A percentile compares a stretch with the other conserved stretches of the same genome.
Conservation (phyloP, 164 flowering plant species). For the Nymphaea colorata region DNA sequence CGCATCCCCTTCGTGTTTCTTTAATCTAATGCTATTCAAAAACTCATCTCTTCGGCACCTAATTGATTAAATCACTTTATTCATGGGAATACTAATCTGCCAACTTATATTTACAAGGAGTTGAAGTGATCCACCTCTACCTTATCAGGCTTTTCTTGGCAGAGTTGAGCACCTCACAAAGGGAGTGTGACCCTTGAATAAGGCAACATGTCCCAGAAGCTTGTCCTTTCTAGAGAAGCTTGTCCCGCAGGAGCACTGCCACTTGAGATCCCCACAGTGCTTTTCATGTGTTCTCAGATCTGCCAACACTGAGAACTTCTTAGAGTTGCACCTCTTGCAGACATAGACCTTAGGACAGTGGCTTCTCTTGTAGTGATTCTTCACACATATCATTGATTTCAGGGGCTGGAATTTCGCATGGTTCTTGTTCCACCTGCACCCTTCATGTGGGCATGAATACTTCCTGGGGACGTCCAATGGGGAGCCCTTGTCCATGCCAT, state of each 20-base stretch:
- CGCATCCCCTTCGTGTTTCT: not conserved
- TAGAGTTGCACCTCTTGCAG: constrained; percentile 59
- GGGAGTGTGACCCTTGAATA: constrained; percentile 52
- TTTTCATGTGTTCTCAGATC: constrained; percentile 82
- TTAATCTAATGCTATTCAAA: not conserved
- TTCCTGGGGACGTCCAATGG: constrained; percentile 21
- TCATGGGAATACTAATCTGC: not conserved
- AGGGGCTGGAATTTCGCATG: constrained; percentile 73
- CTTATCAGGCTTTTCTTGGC: constrained; percentile 3
- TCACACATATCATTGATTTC: constrained; percentile 70
- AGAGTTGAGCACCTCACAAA: constrained; percentile 6
- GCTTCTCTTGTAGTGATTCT: constrained; percentile 80
- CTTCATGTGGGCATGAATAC: constrained; percentile 69
- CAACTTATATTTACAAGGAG: not conserved
- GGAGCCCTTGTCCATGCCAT: not conserved
- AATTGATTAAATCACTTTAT: not conserved
- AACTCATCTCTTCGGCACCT: not conserved
- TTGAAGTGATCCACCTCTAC: not conserved
- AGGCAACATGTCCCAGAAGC: constrained; percentile 67
- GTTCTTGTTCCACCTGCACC: constrained; percentile 67
- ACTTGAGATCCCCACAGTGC: constrained; percentile 68
- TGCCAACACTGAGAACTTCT: constrained; percentile 68
- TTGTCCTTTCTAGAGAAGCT: constrained; percentile 77
- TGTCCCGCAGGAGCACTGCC: constrained; percentile 81
- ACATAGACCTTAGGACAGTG: constrained; percentile 73